Evolutionary conservation across 805 yeast species (phyloP).

Genomic region (Kuraishia cidri): DNA sequence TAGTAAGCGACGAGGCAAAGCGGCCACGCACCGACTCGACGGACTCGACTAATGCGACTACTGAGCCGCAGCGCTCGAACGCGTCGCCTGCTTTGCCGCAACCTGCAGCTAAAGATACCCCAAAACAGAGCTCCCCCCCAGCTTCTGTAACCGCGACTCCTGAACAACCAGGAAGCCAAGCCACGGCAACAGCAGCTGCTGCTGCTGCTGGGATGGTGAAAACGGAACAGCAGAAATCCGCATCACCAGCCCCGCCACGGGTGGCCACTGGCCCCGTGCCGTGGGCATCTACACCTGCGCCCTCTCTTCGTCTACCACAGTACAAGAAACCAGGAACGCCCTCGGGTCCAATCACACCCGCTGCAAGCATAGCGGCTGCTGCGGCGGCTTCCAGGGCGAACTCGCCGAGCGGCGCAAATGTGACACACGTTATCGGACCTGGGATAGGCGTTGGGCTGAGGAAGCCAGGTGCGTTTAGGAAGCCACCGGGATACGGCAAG

Average conservation of each 20-base stretch:
- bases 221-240: not conserved
- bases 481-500: slow-evolving; percentile 14
- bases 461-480: slow-evolving; percentile 23
- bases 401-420: not conserved
- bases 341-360: not conserved
- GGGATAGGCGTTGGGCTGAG: slow-evolving; percentile 11
- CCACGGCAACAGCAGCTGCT: not conserved
- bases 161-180: not conserved
- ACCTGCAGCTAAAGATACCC: not conserved
- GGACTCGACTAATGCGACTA: not conserved
- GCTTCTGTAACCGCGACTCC: not conserved
- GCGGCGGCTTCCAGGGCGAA: not conserved
- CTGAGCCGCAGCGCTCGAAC: not conserved
- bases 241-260: too few species aligned
- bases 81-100: not conserved
- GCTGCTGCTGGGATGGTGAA: not conserved
- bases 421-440: not conserved
- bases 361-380: not conserved
- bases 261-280: not conserved
- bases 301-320: slow-evolving; percentile 18
- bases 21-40: too few species aligned
- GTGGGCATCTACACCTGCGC: slow-evolving; percentile 4
- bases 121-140: not conserved
- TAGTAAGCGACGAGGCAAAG: too few species aligned
- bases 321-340: slow-evolving; percentile 16